Evolutionary conservation across 2,329 filamentous ascomycete species (phyloP).

Genomic region (Pseudogymnoascus sp.): DNA sequence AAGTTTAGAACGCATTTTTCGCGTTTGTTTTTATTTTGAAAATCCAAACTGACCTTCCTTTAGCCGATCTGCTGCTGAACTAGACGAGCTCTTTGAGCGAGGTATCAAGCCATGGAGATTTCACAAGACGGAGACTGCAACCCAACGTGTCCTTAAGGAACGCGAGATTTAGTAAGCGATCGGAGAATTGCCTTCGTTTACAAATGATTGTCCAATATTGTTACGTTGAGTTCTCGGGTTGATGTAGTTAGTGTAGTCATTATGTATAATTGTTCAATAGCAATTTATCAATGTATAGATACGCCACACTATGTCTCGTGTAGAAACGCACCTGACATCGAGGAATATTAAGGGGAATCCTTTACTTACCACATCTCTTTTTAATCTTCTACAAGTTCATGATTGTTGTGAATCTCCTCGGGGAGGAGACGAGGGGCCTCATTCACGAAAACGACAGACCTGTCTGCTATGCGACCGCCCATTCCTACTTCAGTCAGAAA

Average conservation of each 20-base stretch:
- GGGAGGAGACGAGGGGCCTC: too few relatives aligned
- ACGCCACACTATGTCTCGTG: not conserved
- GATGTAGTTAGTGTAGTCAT: not conserved
- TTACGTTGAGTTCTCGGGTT: not conserved
- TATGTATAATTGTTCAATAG: not conserved
- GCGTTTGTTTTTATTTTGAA: not conserved
- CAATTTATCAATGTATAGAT: not conserved
- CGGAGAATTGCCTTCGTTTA: not conserved
- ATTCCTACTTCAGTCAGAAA: too few relatives aligned
- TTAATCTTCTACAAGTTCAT: too few relatives aligned
- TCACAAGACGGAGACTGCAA: slow-evolving; percentile 15
- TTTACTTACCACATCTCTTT: too few relatives aligned
- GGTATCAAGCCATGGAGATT: slow-evolving; percentile 18
- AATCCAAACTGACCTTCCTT: slow-evolving; percentile 11
- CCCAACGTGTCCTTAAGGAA: slow-evolving; percentile 10
- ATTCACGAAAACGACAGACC: too few relatives aligned
- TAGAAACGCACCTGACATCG: not conserved
- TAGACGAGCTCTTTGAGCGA: slow-evolving; percentile 23
- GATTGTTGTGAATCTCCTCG: too few relatives aligned
- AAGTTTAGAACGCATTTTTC: not conserved
- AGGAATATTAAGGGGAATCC: not conserved
- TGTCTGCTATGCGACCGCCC: too few relatives aligned
- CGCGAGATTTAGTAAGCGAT: not conserved
- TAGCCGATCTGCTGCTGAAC: slow-evolving; percentile 20
- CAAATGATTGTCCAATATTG: not conserved